These are phyloP conservation scores for Anisodus tanguticus DNA, from an alignment of 257 asterid species.

Conservation along the genomic window DNA sequence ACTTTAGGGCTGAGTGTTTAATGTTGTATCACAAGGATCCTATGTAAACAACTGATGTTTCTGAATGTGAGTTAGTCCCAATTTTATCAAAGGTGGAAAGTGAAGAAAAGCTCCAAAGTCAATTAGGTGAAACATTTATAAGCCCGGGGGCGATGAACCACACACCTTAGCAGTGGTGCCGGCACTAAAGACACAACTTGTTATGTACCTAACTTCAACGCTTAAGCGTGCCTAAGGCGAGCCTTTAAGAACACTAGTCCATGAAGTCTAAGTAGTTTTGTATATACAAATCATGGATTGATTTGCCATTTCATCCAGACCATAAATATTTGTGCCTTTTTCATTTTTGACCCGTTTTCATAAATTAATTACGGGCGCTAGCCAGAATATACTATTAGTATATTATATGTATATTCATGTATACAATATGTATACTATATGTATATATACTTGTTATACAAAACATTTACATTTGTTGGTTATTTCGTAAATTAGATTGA, in stretches of 20 bases:
- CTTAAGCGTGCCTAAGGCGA: not conserved
- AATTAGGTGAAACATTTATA: not conserved
- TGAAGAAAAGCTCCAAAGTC: not conserved
- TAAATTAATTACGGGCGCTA: too few relatives aligned
- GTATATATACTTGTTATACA: too few relatives aligned
- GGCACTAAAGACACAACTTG: not conserved
- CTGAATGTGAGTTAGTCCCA: not conserved
- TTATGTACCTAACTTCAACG: not conserved
- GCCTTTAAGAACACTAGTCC: not conserved
- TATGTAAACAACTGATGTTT: slow-evolving; percentile 25
- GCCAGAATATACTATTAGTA: too few relatives aligned
- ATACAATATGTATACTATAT: too few relatives aligned
- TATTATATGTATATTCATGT: too few relatives aligned
- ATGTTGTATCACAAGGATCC: slow-evolving; percentile 8
- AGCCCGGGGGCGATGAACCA: not conserved
- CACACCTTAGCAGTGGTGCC: not conserved
- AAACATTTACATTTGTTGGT: too few relatives aligned
- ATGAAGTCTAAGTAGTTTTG: not conserved
- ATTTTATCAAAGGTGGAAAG: not conserved
- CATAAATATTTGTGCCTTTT: too few relatives aligned
- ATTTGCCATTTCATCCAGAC: too few relatives aligned
- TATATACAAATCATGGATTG: too few relatives aligned
- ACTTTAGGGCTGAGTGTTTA: not conserved
- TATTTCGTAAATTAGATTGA: too few relatives aligned
- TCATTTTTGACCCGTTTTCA: too few relatives aligned